Evolutionary conservation across 495 filamentous ascomycete genomes (phyloP).

Genomic region (Neurospora sp.): DNA sequence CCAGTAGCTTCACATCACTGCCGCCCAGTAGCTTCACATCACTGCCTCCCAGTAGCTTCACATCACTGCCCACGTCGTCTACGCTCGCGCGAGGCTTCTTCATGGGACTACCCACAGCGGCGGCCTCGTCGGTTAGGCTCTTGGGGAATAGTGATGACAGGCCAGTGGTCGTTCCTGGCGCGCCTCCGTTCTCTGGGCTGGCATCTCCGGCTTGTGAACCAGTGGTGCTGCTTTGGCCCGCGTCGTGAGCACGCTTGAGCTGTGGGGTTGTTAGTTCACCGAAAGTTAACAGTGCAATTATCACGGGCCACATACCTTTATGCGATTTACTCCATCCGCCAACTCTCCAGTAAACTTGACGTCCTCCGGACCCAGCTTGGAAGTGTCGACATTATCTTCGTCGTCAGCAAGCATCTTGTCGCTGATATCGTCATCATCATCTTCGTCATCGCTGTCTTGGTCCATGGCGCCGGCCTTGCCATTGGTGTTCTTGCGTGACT

Average conservation of each 20-base stretch:
- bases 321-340: conserved; percentile 81
- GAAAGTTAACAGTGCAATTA: background rate
- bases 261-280: conserved; percentile 26
- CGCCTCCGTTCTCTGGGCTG: conserved; percentile 29
- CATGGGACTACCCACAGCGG: conserved; percentile 61
- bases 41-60: background rate
- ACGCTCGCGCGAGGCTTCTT: conserved; percentile 76
- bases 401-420: conserved; percentile 53
- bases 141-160: conserved; percentile 26
- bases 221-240: conserved; percentile 53
- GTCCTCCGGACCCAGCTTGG: conserved; percentile 58
- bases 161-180: conserved; percentile 13
- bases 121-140: conserved; percentile 31
- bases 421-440: conserved; percentile 66
- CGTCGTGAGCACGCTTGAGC: conserved; percentile 93
- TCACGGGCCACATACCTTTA: conserved; percentile 56
- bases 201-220: conserved; percentile 22
- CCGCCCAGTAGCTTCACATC: background rate
- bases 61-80: conserved; percentile 14
- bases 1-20: background rate
- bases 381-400: conserved; percentile 56
- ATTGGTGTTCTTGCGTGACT: conserved; percentile 48
- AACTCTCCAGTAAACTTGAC: conserved; percentile 74
- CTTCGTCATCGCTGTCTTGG: conserved; percentile 56
- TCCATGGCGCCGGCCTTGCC: conserved; percentile 34